phyloP scores from a whole-genome alignment of 441 rosid species.

The Corymbia calophylla region DNA sequence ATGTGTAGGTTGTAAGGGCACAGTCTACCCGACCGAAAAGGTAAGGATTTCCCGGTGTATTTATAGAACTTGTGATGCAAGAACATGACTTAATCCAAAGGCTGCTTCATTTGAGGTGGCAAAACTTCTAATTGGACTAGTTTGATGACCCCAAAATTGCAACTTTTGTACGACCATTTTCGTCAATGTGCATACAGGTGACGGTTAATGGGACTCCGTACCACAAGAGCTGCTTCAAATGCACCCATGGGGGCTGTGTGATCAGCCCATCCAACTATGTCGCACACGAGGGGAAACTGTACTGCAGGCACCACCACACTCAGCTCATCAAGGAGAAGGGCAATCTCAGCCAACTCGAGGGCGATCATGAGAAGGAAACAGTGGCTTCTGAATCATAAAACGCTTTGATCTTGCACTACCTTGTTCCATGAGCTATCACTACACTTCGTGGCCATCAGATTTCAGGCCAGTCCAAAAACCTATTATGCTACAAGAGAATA shows the following conservation, averaged over 20 bases:
- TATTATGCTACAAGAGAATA: not conserved
- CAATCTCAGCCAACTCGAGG: slow-evolving; percentile 91
- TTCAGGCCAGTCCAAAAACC: not conserved
- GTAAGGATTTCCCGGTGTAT: slow-evolving; percentile 17
- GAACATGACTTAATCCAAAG: not conserved
- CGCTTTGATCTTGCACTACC: not conserved
- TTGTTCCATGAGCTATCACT: not conserved
- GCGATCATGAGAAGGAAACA: slow-evolving; percentile 36
- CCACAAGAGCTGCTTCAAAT: slow-evolving; percentile 96
- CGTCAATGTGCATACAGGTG: slow-evolving; percentile 33
- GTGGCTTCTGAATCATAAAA: not conserved
- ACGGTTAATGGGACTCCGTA: slow-evolving; percentile 91
- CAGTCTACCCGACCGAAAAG: slow-evolving; percentile 97
- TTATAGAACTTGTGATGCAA: not conserved
- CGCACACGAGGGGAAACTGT: slow-evolving; percentile 91
- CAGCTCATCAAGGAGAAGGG: slow-evolving; percentile 97
- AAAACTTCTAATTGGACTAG: not conserved
- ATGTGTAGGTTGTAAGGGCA: slow-evolving; percentile 79
- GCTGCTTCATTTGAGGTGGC: not conserved
- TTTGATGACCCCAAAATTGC: not conserved
- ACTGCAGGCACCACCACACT: slow-evolving; percentile 93
- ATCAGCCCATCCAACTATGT: slow-evolving; percentile 91
- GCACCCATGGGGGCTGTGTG: slow-evolving; percentile 89
- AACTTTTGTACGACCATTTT: not conserved
- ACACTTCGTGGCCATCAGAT: not conserved